A percentile compares a stretch with the other conserved stretches of the same genome.
phyloP scores from a whole-genome alignment of 108 stramenopile species.

The Conticribra guillardii region DNA sequence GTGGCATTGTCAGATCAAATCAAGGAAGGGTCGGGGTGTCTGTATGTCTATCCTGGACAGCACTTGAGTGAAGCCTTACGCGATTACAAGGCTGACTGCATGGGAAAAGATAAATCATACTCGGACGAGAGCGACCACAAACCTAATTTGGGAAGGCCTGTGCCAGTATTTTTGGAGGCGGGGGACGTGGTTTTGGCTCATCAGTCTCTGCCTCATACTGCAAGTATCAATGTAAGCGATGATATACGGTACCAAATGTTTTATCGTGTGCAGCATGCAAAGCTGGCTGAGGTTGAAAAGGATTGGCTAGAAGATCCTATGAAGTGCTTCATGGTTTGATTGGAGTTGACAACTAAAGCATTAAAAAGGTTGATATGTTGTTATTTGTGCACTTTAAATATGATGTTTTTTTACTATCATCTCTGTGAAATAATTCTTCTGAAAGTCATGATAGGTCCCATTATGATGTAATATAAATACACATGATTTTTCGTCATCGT shows the following conservation, averaged over 20 bases:
- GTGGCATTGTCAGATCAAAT: neutral
- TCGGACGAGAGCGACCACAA: neutral
- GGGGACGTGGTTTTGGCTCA: neutral
- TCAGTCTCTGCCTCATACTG: neutral
- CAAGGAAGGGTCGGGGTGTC: neutral
- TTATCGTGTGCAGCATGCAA: neutral
- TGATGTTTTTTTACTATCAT: too few species aligned
- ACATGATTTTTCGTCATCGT: too few species aligned
- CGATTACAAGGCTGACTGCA: neutral
- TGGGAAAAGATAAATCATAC: neutral
- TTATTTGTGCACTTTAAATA: too few species aligned
- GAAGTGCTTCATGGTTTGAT: neutral
- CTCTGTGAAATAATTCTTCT: too few species aligned
- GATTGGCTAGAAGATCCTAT: neutral
- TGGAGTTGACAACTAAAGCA: neutral
- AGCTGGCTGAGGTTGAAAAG: neutral
- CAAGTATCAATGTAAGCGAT: neutral
- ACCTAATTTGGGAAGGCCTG: neutral
- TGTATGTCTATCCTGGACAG: neutral
- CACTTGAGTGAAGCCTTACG: neutral
- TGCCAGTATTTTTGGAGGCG: neutral
- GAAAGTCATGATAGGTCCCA: too few species aligned
- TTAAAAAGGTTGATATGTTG: too few species aligned
- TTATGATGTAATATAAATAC: too few species aligned
- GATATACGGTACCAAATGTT: neutral